phyloP scores from a whole-genome alignment of 306 rosid genomes.

The Clitoria ternatea region DNA sequence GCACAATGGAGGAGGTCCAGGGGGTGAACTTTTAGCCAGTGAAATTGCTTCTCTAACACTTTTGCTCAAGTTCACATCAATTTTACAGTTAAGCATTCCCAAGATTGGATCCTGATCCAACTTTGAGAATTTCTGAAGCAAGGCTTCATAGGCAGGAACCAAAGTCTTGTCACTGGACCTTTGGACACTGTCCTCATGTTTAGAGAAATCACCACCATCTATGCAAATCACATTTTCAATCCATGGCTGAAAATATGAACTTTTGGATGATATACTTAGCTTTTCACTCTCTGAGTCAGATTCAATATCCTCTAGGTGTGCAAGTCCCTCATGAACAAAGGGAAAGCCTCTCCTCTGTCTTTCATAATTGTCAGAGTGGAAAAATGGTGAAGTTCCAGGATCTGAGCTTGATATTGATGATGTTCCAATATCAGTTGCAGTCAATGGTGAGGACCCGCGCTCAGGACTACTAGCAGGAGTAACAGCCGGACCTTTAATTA shows the following conservation, averaged over 20 bases:
- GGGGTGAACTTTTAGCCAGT: slow-evolving; percentile 52
- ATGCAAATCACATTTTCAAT: slow-evolving; percentile 46
- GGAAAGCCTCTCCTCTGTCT: slow-evolving; percentile 43
- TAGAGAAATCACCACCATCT: slow-evolving; percentile 46
- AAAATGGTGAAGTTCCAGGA: slow-evolving; percentile 60
- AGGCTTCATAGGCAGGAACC: slow-evolving; percentile 44
- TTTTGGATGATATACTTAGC: slow-evolving; percentile 46
- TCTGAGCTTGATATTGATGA: slow-evolving; percentile 92
- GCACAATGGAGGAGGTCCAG: slow-evolving; percentile 89
- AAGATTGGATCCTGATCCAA: slow-evolving; percentile 51
- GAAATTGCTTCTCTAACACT: slow-evolving; percentile 77
- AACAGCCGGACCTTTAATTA: slow-evolving; percentile 56
- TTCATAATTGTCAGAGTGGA: slow-evolving; percentile 41
- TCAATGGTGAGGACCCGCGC: slow-evolving; percentile 69
- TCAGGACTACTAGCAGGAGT: slow-evolving; percentile 85
- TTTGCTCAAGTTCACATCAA: slow-evolving; percentile 63
- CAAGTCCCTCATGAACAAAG: slow-evolving; percentile 34
- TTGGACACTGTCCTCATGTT: slow-evolving; percentile 34
- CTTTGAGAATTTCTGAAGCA: slow-evolving; percentile 57
- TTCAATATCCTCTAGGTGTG: slow-evolving; percentile 50
- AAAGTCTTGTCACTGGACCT: slow-evolving; percentile 39
- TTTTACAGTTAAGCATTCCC: slow-evolving; percentile 42
- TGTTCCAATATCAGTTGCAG: slow-evolving; percentile 80
- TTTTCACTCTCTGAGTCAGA: slow-evolving; percentile 64
- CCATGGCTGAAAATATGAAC: slow-evolving; percentile 72